Evolutionary conservation across 2,329 filamentous ascomycete species (phyloP), one percentile per base, ranked within the genome.

Genomic region (Colletotrichum sp.): DNA sequence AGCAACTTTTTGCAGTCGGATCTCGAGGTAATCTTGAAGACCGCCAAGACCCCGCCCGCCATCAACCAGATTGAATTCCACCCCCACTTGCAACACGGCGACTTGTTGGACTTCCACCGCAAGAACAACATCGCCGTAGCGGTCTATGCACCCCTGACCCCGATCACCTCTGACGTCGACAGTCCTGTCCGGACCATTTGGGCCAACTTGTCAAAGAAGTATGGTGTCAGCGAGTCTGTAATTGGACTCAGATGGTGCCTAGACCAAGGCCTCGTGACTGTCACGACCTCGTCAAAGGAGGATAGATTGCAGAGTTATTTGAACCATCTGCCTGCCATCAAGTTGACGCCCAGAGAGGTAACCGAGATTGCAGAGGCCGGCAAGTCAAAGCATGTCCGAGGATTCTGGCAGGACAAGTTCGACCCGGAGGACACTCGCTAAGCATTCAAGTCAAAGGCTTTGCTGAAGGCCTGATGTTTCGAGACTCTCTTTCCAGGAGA

Each of bases 1-100:
- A 95, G 93, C 80, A 97, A 96, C 86, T 96, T 94, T 81, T 80
- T 90, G 36, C 85, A 88, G 79, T 81, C 85, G 59, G 86, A 94
- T 78, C 84, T 94, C 25, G 89, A 93, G 82, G 81, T 85, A 4
- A 82, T 93, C 57, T 85, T 93, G 3, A 82, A 89, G 82, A 91
- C 92, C 7, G 92, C 92, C 67, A 90, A 89, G 79, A 83, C 94
- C 76, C 82, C 87, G 5, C 95, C 95, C 1, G 92, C 91, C 8
- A 90, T 94, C 77, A 96, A 96, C 86, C 95, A 97, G 88, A 94
- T 96, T 81, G 95, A 96, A 86, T 93, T 91, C 81, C 94, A 97
- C 84, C 94, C 95, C 0, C 95, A 95, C 82, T 87, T 94, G 68
- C 93, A 94, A 84, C 93, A 94, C 82, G 88, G 87, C 8, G 86